Evolutionary conservation across 352 stramenopile species (phyloP).

Genomic region (Pythium dissotocum): DNA sequence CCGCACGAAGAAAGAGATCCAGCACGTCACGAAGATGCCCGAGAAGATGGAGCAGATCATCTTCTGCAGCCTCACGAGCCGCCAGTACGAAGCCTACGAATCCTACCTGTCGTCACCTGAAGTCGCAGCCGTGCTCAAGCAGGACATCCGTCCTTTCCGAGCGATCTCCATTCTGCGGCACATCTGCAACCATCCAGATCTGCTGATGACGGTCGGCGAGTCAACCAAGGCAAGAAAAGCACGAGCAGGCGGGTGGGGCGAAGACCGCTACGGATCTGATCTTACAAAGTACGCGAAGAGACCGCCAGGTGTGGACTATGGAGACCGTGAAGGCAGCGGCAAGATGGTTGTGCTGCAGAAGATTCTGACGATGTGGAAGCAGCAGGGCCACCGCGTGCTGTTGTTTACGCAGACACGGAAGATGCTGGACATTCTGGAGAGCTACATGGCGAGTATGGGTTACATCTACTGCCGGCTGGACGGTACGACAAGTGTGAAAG

Average conservation of each 20-base stretch:
- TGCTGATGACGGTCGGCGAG: constrained; percentile 80
- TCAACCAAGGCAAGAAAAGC: constrained; percentile 21
- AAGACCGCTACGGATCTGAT: constrained; percentile 34
- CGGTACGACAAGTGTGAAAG: constrained; percentile 94
- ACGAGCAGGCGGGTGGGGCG: constrained; percentile 7
- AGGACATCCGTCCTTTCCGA: constrained; percentile 84
- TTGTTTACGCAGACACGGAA: constrained; percentile 97
- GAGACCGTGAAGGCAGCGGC: constrained; percentile 79
- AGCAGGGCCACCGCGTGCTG: constrained; percentile 95
- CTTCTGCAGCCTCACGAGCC: constrained; percentile 93
- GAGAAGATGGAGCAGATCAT: constrained; percentile 98
- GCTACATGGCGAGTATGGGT: constrained; percentile 78
- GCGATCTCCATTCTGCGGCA: constrained; percentile 96
- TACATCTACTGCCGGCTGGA: constrained; percentile 96
- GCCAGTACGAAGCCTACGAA: constrained; percentile 92
- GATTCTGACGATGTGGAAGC: constrained; percentile 94
- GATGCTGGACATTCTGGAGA: constrained; percentile 98
- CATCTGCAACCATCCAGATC: constrained; percentile 98
- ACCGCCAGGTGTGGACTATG: constrained; percentile 30
- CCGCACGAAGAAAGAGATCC: constrained; percentile 94
- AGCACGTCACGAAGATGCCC: constrained; percentile 91
- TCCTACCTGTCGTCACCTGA: constrained; percentile 91
- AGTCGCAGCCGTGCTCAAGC: constrained; percentile 87
- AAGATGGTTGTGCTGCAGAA: constrained; percentile 97
- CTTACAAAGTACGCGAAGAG: constrained; percentile 14